Base-by-base conservation (phyloP, 2,329 filamentous ascomycete species). In the Neoascochyta sp. region DNA sequence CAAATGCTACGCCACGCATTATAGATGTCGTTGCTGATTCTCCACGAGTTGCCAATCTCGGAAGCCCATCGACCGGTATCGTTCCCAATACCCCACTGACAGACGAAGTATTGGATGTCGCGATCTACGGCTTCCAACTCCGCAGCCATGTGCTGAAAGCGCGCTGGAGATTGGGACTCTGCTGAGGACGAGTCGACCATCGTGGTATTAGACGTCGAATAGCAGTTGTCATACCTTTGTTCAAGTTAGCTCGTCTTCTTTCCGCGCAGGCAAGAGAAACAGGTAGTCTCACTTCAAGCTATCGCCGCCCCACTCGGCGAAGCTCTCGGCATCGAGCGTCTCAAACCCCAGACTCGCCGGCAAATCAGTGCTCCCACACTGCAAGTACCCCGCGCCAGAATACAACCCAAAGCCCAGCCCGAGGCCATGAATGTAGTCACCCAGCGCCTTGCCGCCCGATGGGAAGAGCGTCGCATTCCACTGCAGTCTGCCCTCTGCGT, bases 351-450 rank as follows among this genome's bases (percentile, higher is more conserved):
- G 25, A 37, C 47, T 51, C 1, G 69, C 71, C 6, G 72, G 68
- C 4, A 65, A 52, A 19, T 69, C 66, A 2, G 67, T 66, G 4
- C 62, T 66, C 0, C 71, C 71, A 12, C 57, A 61, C 24, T 58
- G 50, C n/a, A 49, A 28, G 7, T 44, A 47, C 2, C 57, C 57
- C 9, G 51, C 57, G 4, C 54, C 54, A 5, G 72, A 75, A 39
- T 78, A 77, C n/a, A 77, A 56, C 1, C 73, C 73, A 41, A 74
- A 76, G 16, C 70, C 64, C 9, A 77, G 43, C 0, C 69, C 69
- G 0, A 73, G 50, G 2, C 52, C 56, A 21, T 75, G 72, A 3
- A 76, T 64, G 18, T 65, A 71, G 3, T 75, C 65, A 1, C 70
- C 69, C 3, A 77, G 50, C 1, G 65, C 70, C 13, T 62, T 64